phyloP scores from a whole-genome alignment of 805 yeast genomes.

The Kazachstania psychrophila region DNA sequence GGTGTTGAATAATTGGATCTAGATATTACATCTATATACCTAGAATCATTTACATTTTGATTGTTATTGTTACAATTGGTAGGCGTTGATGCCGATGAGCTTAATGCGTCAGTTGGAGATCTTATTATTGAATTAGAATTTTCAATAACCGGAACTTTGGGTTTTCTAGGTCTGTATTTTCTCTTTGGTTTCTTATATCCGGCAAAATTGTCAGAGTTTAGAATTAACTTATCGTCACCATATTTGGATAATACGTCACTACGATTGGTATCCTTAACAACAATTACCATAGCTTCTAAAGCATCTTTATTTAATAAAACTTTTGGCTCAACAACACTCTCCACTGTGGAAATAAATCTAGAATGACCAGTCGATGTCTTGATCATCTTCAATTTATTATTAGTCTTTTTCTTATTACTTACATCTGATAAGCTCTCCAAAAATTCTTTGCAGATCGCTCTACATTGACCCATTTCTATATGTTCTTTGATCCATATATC shows the following conservation, averaged over 20 bases:
- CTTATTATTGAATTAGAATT: too few species aligned
- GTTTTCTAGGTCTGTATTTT: slow-evolving; percentile 15
- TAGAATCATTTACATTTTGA: too few species aligned
- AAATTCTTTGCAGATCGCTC: slow-evolving; percentile 33
- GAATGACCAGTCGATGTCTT: slow-evolving; percentile 27
- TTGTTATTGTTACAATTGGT: too few species aligned
- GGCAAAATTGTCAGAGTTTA: slow-evolving; percentile 22
- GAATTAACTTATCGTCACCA: slow-evolving; percentile 23
- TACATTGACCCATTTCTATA: slow-evolving; percentile 72
- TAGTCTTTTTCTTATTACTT: slow-evolving; percentile 17
- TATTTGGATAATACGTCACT: slow-evolving; percentile 19
- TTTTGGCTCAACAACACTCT: slow-evolving; percentile 29
- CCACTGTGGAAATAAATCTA: slow-evolving; percentile 29
- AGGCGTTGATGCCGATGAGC: too few species aligned
- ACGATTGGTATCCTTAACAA: slow-evolving; percentile 21
- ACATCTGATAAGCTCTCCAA: slow-evolving; percentile 19
- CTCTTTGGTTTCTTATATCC: slow-evolving; percentile 16
- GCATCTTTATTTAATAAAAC: slow-evolving; percentile 29
- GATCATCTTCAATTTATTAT: slow-evolving; percentile 25
- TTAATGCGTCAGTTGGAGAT: slow-evolving; percentile 13
- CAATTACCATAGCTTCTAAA: slow-evolving; percentile 28
- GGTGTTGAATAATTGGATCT: too few species aligned
- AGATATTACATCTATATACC: too few species aligned
- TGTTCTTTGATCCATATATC: slow-evolving; percentile 73
- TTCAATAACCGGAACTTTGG: too few species aligned